Base-by-base conservation (phyloP, 2,329 filamentous ascomycete genomes). In the Neocucurbitaria cava region DNA sequence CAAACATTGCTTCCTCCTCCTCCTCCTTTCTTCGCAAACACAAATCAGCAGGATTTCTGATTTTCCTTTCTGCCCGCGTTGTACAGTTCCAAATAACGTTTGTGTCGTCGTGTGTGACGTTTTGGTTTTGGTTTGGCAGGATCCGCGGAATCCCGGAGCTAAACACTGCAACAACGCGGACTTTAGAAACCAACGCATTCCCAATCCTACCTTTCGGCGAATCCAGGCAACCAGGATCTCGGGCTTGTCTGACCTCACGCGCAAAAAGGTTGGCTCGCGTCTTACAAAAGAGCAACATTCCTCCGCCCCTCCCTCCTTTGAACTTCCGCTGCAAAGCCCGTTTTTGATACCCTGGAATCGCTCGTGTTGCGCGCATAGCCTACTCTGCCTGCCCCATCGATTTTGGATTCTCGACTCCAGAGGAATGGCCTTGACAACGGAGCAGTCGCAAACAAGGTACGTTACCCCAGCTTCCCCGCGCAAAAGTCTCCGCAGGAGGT, bases 401-500 rank as follows among this genome's bases (percentile, higher is more conserved):
- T 31, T 11, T 31, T 11, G 11, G 28, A 9, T 26, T 26, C 24
- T 26, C 24, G 28, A 46, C 36, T 40, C 30, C 21, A 26, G 30
- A 20, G 10, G 35, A 33, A 36, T 21, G 28, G 38, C 20, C 5
- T 23, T 40, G 38, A 23, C 38, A 40, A 40, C 30, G 23, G 49
- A 52, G 24, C 49, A 52, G n/a, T 21, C 49, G 33, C 49, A 52
- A 33, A 46, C 42, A 15, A 46, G 49, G 49, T 52, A 44, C 17
- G 48, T 26, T 43, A 23, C 45, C 28, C 45, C 10, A 40, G 9
- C 20, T 15, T 40, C 38, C 20, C 38, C 38, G 20, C 38, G 21
- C 20, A 40, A n/a, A 21, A 10, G 20, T n/a, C 24, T 23, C 17
- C 11, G 36, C 7, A 21, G 17, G 5, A 40, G 31, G 8, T 39